Conservation (phyloP, 2,329 filamentous ascomycete genomes). For the Fusarium transvaalense region DNA sequence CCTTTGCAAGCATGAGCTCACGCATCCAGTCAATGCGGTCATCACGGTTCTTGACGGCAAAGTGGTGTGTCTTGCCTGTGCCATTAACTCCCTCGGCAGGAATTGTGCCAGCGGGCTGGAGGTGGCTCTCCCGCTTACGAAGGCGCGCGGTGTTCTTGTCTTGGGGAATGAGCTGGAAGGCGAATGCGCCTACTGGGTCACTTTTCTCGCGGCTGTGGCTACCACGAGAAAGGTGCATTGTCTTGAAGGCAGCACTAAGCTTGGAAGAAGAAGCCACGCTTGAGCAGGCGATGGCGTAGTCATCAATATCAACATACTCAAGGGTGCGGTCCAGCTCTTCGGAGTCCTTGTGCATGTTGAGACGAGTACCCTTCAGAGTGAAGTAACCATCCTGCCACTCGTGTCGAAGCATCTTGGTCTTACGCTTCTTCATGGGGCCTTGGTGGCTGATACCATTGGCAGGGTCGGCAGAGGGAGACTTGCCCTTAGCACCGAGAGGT, state of each 20-base stretch:
- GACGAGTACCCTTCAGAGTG: constrained; percentile 80
- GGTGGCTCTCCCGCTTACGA: constrained; percentile 65
- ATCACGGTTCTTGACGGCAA: constrained; percentile 87
- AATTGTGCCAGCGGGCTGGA: constrained; percentile 51
- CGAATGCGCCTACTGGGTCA: constrained; percentile 76
- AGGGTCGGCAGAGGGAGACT: constrained; percentile 51
- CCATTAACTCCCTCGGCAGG: constrained; percentile 66
- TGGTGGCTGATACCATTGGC: constrained; percentile 74
- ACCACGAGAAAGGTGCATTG: constrained; percentile 72
- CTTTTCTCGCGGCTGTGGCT: constrained; percentile 64
- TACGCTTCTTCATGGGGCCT: constrained; percentile 95
- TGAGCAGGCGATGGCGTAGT: constrained; percentile 89
- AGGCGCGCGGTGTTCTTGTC: constrained; percentile 67
- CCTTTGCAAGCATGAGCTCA: constrained; percentile 91
- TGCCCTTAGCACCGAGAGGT: constrained; percentile 46
- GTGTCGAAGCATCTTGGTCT: constrained; percentile 87
- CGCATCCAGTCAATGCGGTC: constrained; percentile 98
- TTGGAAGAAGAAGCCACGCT: constrained; percentile 81
- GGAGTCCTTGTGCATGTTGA: constrained; percentile 80
- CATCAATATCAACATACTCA: constrained; percentile 87
- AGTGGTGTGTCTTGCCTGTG: constrained; percentile 89
- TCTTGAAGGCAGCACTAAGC: constrained; percentile 88
- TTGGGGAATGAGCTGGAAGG: constrained; percentile 86
- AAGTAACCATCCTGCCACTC: constrained; percentile 96
- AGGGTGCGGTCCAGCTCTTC: constrained; percentile 68